phyloP scores from a whole-genome alignment of 768 basidiomycete genomes.

The Tricholoma sp. region DNA sequence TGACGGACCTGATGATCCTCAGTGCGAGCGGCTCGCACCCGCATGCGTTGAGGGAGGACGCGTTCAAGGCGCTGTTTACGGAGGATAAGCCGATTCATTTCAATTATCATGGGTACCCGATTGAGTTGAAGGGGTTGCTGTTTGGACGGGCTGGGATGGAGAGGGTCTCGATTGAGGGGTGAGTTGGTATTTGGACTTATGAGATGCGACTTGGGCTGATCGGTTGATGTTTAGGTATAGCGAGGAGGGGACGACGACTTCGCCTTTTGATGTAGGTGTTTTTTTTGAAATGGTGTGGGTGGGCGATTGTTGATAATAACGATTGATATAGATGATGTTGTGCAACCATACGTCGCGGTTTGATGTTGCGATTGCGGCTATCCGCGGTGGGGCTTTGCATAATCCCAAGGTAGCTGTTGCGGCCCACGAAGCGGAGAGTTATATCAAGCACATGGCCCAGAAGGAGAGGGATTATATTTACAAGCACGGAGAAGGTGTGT shows the following conservation, averaged over 20 bases:
- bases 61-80: constrained; percentile 72
- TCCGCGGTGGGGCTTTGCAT: constrained; percentile 46
- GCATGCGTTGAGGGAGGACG: constrained; percentile 57
- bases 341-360: constrained; percentile 66
- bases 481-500: constrained; percentile 50
- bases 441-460: constrained; percentile 53
- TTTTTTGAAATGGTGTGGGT: not conserved
- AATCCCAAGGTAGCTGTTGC: constrained; percentile 53
- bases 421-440: constrained; percentile 53
- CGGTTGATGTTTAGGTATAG: constrained; percentile 4
- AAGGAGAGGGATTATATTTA: constrained; percentile 62
- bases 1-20: constrained; percentile 87
- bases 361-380: constrained; percentile 56
- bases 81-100: constrained; percentile 63
- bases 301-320: not conserved
- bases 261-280: constrained; percentile 64
- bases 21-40: constrained; percentile 67
- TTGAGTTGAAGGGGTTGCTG: constrained; percentile 64
- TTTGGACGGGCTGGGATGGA: constrained; percentile 48
- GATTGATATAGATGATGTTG: constrained; percentile 60
- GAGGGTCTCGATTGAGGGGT: constrained; percentile 51
- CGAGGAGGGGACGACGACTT: constrained; percentile 79
- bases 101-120: constrained; percentile 82
- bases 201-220: not conserved
- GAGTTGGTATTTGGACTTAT: constrained; percentile 35